phyloP scores from a whole-genome alignment of 352 stramenopile species.

The Phytophthora aleatoria region DNA sequence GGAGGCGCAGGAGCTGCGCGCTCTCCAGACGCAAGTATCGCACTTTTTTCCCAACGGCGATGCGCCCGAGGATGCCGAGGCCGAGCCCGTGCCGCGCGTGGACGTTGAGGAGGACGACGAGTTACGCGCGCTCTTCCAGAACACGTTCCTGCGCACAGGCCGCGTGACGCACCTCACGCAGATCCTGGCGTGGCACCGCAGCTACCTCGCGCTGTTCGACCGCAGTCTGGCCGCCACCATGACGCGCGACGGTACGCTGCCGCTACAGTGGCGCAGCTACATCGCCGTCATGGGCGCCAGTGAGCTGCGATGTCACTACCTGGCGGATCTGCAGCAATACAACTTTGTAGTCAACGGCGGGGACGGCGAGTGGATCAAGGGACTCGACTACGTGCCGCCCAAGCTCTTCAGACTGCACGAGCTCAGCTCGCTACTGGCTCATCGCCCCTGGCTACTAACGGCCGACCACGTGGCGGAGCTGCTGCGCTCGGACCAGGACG shows the following conservation, averaged over 20 bases:
- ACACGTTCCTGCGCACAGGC: conserved; percentile 67
- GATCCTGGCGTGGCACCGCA: conserved; percentile 80
- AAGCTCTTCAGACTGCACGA: conserved; percentile 88
- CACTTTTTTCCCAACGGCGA: conserved; percentile 67
- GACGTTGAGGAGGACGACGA: conserved; percentile 54
- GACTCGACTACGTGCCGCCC: conserved; percentile 76
- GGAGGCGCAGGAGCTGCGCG: conserved; percentile 37
- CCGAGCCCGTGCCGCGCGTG: conserved; percentile 23
- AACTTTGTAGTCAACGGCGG: conserved; percentile 86
- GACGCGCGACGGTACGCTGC: conserved; percentile 76
- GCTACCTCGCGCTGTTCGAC: conserved; percentile 77
- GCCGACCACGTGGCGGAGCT: conserved; percentile 77
- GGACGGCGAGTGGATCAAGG: conserved; percentile 81
- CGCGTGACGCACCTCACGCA: conserved; percentile 79
- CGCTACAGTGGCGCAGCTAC: conserved; percentile 83
- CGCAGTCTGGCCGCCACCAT: conserved; percentile 70
- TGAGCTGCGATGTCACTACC: conserved; percentile 81
- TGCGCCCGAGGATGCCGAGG: conserved; percentile 31
- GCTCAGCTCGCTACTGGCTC: conserved; percentile 80
- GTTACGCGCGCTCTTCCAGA: conserved; percentile 52
- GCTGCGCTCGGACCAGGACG: conserved; percentile 66
- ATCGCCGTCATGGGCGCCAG: conserved; percentile 84
- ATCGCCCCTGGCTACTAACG: conserved; percentile 86
- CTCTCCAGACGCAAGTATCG: conserved; percentile 46
- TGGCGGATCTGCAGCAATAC: conserved; percentile 81